Evolutionary conservation across 352 stramenopile species (phyloP), one percentile per base, ranked within the genome.

Genomic region (Phytophthora brassicae): DNA sequence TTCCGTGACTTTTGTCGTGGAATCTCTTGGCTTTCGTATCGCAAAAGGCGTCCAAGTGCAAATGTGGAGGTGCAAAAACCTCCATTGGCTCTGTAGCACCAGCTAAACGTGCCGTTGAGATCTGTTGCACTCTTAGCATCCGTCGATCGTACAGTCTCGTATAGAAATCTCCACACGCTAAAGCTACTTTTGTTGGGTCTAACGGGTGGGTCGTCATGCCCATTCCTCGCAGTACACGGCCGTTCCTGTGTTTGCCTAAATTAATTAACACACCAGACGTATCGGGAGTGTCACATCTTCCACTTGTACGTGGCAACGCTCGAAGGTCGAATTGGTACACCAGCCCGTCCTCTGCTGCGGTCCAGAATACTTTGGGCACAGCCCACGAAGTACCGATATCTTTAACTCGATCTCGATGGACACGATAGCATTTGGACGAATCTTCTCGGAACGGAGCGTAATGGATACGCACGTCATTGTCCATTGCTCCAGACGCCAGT

Each of bases 301-400:
- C 79, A 29, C 84, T 69, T 0, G 33, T 59, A 19, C 45, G 61
- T 9, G 84, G 84, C 12, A 94, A 54, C 16, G 70, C 74, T 26
- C 86, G 74, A 23, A 94, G 61, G 50, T 95, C 86, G 66, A 94
- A 95, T 51, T 94, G 84, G 59, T 79, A 91, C 51, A 95, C 85
- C 4, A 89, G 53, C 35, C 84, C 88, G 66, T 97, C 89, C 64
- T 97, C 89, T 2, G 75, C 86, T 42, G 83, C 88, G 43, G 80
- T 94, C 86, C 86, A 97, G 56, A 95, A 94, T 16, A 94, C 70
- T 54, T 89, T 81, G 9, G 84, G 84, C 9, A 90, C 81, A 1
- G 72, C 79, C 24, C 56, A 77, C 0, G 83, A 90, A 16, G 53
- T 81, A 12, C 72, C 79, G 39, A 96, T 88, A 41, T 94, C 86